Evolutionary conservation across 495 filamentous ascomycete genomes (phyloP), one percentile per base, ranked within the genome.

Genomic region (Aspergillus diversus): DNA sequence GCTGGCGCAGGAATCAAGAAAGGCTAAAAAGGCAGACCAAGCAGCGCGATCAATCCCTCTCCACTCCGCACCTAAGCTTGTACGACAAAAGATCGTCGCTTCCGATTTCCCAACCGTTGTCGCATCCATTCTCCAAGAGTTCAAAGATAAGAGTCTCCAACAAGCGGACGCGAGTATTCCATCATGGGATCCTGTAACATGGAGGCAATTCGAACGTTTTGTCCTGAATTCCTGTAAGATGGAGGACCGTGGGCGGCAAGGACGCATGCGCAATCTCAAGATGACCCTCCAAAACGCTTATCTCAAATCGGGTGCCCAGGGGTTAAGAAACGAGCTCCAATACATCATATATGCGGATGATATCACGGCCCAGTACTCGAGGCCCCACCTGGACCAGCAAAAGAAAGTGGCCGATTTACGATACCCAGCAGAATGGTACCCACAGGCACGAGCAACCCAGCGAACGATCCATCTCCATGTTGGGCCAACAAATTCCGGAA

Each of bases 401-500:
- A 74, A 78, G 65, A 81, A 81, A 15, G 74, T 94, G 42, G 86
- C 91, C 16, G 92, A 98, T 76, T 74, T 97, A 50, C 85, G 92
- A 35, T 92, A 86, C 71, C 96, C 96, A 0, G 82, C 86, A 55
- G 95, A 97, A 70, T 97, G 93, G 95, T 99, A 89, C 71, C 92
- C 93, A 3, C 83, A 79, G 6, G 90, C 96, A 21, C 85, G 96
- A 53, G 78, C 85, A 17, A 76, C 93, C 59, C 89, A 93, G 70
- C 83, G 96, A 39, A 94, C 86, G 3, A 83, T 97, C 59, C 90
- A 97, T 80, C 78, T 99, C 8, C 96, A 99, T 71, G 93, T 99
- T 50, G 96, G 96, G 2, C 96, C 96, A 0, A 99, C 96, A 3
- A 99, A 99, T 75, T 97, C 93, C 5, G 96, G 96, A 59, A 99